Percentiles rank a stretch among this genome's conserved stretches.
These are phyloP conservation scores for Malus sylvestris DNA, from an alignment of 306 rosid genomes.

Conservation along the genomic window DNA sequence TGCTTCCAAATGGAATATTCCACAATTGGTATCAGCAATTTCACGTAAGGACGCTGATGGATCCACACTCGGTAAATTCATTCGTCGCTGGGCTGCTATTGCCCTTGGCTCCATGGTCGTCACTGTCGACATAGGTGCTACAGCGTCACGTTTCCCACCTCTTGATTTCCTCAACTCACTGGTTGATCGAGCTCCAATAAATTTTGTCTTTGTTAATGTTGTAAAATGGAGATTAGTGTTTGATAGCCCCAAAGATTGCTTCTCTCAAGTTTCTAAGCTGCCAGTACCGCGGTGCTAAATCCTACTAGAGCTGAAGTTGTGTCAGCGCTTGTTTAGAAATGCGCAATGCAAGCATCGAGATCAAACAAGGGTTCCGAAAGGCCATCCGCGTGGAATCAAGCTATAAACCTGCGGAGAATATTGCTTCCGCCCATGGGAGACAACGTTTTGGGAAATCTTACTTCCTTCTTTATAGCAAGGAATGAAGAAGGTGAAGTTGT, in stretches of 20 bases:
- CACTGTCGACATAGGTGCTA: neutral
- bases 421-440: conserved; percentile 13
- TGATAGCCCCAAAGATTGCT: neutral
- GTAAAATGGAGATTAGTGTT: neutral
- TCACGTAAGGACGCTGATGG: conserved; percentile 35
- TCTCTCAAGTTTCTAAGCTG: neutral
- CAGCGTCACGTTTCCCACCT: neutral
- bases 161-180: neutral
- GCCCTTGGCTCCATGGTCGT: neutral
- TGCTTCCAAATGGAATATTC: neutral
- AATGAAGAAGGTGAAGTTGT: neutral
- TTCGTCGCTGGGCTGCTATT: conserved; percentile 12
- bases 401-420: conserved; percentile 24
- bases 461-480: conserved; percentile 14
- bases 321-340: too few relatives aligned
- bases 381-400: conserved; percentile 24
- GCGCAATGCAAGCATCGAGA: conserved; percentile 2
- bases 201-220: neutral
- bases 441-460: conserved; percentile 32
- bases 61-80: conserved; percentile 17
- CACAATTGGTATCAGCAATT: conserved; percentile 16
- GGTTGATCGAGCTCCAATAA: neutral
- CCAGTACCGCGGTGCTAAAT: neutral
- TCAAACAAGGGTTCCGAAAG: conserved; percentile 1
- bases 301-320: neutral